Percentiles rank a stretch among this genome's conserved stretches.
Conservation (phyloP, 2,329 filamentous ascomycete genomes). For the Geosmithia putterillii region DNA sequence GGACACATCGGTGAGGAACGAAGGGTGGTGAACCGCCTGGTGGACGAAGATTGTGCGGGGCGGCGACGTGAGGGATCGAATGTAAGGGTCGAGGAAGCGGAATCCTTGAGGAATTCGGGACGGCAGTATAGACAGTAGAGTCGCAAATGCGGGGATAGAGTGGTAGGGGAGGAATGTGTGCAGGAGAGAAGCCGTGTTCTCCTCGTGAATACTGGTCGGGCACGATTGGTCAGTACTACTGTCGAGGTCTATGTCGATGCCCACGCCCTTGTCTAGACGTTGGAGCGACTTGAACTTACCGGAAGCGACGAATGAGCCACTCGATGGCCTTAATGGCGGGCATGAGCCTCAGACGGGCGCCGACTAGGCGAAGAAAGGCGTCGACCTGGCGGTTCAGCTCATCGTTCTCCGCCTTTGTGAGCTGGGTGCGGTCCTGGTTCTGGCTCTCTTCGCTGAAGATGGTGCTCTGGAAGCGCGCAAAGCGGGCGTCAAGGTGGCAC, state of each 20-base stretch:
- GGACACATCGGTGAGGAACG: conserved; percentile 67
- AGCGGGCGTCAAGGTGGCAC: conserved; percentile 74
- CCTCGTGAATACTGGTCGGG: conserved; percentile 67
- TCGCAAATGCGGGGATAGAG: conserved; percentile 70
- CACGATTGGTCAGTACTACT: not conserved
- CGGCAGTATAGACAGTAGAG: conserved; percentile 78
- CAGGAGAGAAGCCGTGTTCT: conserved; percentile 68
- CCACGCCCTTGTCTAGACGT: too few relatives aligned
- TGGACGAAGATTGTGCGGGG: conserved; percentile 75
- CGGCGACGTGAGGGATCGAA: conserved; percentile 61
- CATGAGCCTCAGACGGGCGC: conserved; percentile 65
- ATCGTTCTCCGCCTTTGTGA: conserved; percentile 70
- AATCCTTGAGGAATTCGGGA: conserved; percentile 61
- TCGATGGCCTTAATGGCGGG: conserved; percentile 86
- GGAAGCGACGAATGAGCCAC: conserved; percentile 86
- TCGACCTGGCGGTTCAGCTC: conserved; percentile 70
- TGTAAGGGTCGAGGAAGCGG: conserved; percentile 78
- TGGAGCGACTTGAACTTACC: conserved; percentile 34
- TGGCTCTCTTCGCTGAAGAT: conserved; percentile 94
- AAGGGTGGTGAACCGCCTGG: conserved; percentile 65
- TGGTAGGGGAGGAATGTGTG: conserved; percentile 91
- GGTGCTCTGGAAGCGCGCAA: conserved; percentile 58
- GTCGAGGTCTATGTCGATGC: not conserved
- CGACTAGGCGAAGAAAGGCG: conserved; percentile 69
- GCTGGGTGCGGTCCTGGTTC: conserved; percentile 72